phyloP scores from a whole-genome alignment of 2,329 filamentous ascomycete genomes.

The Byssothecium circinans region DNA sequence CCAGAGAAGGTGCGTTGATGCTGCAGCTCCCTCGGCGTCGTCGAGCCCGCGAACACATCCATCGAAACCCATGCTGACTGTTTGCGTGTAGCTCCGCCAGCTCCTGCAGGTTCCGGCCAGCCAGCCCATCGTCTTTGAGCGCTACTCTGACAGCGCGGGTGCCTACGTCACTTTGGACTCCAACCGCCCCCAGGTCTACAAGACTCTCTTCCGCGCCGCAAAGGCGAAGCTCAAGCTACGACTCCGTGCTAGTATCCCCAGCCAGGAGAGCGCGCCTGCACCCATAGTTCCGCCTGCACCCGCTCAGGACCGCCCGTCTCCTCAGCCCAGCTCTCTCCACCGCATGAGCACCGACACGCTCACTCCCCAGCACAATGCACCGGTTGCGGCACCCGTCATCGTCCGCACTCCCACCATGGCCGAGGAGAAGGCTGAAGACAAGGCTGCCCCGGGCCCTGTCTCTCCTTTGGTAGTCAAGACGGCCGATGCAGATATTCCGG shows the following conservation, averaged over 20 bases:
- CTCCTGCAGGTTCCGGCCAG: slow-evolving; percentile 66
- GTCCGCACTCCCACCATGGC: slow-evolving; percentile 2
- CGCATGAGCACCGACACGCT: slow-evolving; percentile 33
- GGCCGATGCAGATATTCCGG: slow-evolving; percentile 20
- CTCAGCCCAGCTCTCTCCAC: slow-evolving; percentile 22
- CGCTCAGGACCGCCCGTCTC: slow-evolving; percentile 12
- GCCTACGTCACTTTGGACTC: slow-evolving; percentile 78
- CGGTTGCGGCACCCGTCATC: slow-evolving; percentile 6
- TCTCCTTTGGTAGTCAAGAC: slow-evolving; percentile 22
- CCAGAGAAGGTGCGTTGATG: slow-evolving; percentile 75
- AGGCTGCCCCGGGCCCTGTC: slow-evolving; percentile 21
- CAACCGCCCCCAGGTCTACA: slow-evolving; percentile 81
- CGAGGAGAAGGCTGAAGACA: slow-evolving; percentile 13
- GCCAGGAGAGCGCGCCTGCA: slow-evolving; percentile 50
- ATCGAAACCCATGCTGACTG: slow-evolving; percentile 17
- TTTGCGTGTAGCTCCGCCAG: slow-evolving; percentile 56
- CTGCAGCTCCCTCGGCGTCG: slow-evolving; percentile 20
- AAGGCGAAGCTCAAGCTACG: slow-evolving; percentile 98
- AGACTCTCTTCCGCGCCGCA: slow-evolving; percentile 92
- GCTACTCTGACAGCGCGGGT: slow-evolving; percentile 90
- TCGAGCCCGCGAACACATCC: slow-evolving; percentile 13
- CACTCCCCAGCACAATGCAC: slow-evolving; percentile 22
- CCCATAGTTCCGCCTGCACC: slow-evolving; percentile 14
- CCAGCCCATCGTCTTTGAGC: slow-evolving; percentile 73
- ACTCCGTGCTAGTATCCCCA: slow-evolving; percentile 68